phyloP scores from a whole-genome alignment of 768 basidiomycete genomes.

The Daedaleopsis sinensis region DNA sequence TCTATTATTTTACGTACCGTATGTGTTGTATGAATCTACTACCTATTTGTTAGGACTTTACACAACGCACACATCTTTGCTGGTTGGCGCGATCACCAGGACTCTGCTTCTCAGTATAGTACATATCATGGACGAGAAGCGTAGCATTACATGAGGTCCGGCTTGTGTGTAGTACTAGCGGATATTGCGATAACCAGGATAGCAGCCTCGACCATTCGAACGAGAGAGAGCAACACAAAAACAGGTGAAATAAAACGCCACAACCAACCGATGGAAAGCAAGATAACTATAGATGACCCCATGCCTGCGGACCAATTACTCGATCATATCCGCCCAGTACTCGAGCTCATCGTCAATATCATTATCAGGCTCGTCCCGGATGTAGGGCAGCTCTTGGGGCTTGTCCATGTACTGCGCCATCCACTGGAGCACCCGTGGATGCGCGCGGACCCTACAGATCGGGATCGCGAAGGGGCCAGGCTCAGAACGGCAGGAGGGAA shows the following conservation, averaged over 20 bases:
- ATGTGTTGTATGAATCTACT: slow-evolving; percentile 5
- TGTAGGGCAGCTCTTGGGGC: slow-evolving; percentile 31
- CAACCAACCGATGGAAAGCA: neutral
- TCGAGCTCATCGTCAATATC: neutral
- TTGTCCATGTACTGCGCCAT: slow-evolving; percentile 36
- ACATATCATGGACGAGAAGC: no score
- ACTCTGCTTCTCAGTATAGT: no score
- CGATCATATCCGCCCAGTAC: neutral
- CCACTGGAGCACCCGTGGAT: slow-evolving; percentile 67
- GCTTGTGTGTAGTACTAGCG: no score
- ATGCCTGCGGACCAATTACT: neutral
- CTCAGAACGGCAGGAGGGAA: neutral
- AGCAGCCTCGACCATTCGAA: no score
- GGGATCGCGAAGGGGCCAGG: neutral
- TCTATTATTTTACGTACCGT: neutral
- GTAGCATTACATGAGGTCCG: no score
- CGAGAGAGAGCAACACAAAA: neutral
- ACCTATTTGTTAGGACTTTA: neutral
- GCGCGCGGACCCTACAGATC: slow-evolving; percentile 57
- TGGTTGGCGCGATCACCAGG: neutral
- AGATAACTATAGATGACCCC: neutral
- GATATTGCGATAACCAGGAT: no score
- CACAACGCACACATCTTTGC: neutral
- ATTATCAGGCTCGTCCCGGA: slow-evolving; percentile 25
- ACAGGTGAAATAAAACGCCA: neutral